Percentiles rank a stretch among this genome's conserved stretches.
phyloP scores from a whole-genome alignment of 352 stramenopile species.

The Plasmopara muralis region DNA sequence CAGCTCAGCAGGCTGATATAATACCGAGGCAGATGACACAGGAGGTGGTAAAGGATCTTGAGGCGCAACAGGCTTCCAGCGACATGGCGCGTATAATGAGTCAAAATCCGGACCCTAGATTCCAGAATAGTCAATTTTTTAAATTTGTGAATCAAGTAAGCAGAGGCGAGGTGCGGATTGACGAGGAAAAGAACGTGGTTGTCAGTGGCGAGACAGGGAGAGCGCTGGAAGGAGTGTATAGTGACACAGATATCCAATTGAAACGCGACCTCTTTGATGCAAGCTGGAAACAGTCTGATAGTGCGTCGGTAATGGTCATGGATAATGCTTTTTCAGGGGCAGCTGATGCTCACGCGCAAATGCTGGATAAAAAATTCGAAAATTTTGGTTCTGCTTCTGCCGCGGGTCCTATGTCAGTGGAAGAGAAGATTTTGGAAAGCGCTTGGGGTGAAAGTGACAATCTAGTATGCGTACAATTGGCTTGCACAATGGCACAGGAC shows the following conservation, averaged over 20 bases:
- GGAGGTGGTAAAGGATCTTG: constrained; percentile 23
- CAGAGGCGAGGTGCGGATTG: constrained; percentile 60
- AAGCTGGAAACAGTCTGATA: constrained; percentile 38
- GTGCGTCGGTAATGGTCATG: constrained; percentile 26
- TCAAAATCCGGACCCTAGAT: constrained; percentile 73
- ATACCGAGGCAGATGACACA: constrained; percentile 22
- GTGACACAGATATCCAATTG: constrained; percentile 41
- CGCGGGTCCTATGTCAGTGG: constrained; percentile 34
- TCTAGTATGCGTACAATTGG: constrained; percentile 27
- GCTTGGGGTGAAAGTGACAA: constrained; percentile 56
- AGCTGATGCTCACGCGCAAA: constrained; percentile 17
- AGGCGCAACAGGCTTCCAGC: constrained; percentile 47
- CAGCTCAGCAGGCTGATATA: constrained; percentile 20
- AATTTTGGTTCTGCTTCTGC: constrained; percentile 22
- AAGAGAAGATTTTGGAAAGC: constrained; percentile 50
- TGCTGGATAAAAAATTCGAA: constrained; percentile 37
- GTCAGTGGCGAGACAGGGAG: constrained; percentile 36
- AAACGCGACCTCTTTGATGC: constrained; percentile 62
- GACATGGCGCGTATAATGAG: constrained; percentile 75
- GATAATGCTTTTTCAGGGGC: constrained; percentile 48
- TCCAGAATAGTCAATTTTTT: constrained; percentile 82
- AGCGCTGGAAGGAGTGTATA: constrained; percentile 61
- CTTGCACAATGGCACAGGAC: not conserved
- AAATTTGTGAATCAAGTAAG: constrained; percentile 83
- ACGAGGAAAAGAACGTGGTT: constrained; percentile 75